Percentiles rank a stretch among this genome's conserved stretches.
phyloP scores from a whole-genome alignment of 1,284 basidiomycete genomes.

The Puccinia brachypodii region DNA sequence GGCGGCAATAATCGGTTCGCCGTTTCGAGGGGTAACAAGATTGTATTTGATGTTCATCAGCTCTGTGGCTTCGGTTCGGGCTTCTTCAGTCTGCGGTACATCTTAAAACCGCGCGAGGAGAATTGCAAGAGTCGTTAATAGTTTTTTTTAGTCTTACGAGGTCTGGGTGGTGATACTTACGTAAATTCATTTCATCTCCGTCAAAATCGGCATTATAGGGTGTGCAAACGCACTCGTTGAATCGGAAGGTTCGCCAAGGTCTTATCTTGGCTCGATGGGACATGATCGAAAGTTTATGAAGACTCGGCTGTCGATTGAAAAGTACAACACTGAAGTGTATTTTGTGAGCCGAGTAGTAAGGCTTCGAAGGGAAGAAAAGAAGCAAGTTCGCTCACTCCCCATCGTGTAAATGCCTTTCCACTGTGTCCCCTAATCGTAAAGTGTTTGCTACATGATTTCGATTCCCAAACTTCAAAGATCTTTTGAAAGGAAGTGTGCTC shows the following conservation, averaged over 20 bases:
- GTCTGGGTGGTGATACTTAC: slow-evolving; percentile 50
- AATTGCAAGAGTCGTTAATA: slow-evolving; percentile 54
- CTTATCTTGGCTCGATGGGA: slow-evolving; percentile 94
- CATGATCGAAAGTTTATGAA: slow-evolving; percentile 99
- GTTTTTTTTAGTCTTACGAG: slow-evolving; percentile 49
- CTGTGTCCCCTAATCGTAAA: slow-evolving; percentile 77
- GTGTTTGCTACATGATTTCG: slow-evolving; percentile 72
- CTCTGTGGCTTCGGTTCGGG: slow-evolving; percentile 92
- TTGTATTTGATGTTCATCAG: slow-evolving; percentile 99
- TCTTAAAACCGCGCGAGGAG: slow-evolving; percentile 60
- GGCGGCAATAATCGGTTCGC: slow-evolving; percentile 96
- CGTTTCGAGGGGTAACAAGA: slow-evolving; percentile 93
- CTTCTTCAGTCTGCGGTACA: slow-evolving; percentile 98
- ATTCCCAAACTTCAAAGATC: slow-evolving; percentile 63
- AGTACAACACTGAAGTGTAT: slow-evolving; percentile 67
- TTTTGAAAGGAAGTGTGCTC: slow-evolving; percentile 65
- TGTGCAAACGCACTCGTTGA: slow-evolving; percentile 99
- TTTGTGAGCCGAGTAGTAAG: slow-evolving; percentile 1
- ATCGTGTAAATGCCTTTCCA: slow-evolving; percentile 92
- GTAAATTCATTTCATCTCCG: slow-evolving; percentile 99
- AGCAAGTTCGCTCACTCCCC: slow-evolving; percentile 65
- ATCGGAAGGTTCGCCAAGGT: slow-evolving; percentile 94
- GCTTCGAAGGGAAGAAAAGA: background rate
- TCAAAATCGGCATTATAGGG: slow-evolving; percentile 99
- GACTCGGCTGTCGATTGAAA: slow-evolving; percentile 97